Conservation (phyloP, 352 stramenopile species). For the Globisporangium okanoganense region DNA sequence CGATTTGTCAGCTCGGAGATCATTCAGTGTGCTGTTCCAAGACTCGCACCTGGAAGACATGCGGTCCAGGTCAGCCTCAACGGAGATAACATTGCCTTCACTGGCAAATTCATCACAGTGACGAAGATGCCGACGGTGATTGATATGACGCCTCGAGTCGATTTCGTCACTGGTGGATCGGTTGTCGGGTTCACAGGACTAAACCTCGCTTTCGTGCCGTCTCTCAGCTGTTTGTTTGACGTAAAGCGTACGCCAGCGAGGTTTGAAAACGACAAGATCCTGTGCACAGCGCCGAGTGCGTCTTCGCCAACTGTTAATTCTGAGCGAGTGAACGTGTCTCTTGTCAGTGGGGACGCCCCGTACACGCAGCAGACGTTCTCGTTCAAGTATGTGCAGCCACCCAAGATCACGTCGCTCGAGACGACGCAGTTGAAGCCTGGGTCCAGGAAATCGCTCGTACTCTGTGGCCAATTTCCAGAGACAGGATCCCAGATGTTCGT, state of each 20-base stretch:
- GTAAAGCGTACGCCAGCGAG: conserved; percentile 13
- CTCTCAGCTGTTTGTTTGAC: conserved; percentile 37
- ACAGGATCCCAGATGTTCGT: not conserved
- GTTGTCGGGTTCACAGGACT: conserved; percentile 26
- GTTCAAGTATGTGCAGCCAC: conserved; percentile 25
- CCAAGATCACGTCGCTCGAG: conserved; percentile 23
- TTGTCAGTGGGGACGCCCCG: conserved; percentile 10
- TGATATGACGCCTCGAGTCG: conserved; percentile 25
- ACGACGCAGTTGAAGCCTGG: conserved; percentile 7
- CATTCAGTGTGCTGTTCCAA: conserved; percentile 27
- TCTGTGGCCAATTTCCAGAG: conserved; percentile 7
- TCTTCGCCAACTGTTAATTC: not conserved
- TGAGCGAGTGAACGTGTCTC: conserved; percentile 25
- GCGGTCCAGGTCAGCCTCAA: conserved; percentile 32
- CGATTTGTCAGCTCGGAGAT: conserved; percentile 15
- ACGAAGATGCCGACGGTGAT: conserved; percentile 21
- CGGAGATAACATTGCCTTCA: conserved; percentile 15
- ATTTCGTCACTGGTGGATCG: conserved; percentile 28
- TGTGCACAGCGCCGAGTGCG: conserved; percentile 22
- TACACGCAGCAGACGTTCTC: conserved; percentile 29
- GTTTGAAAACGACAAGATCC: conserved; percentile 21
- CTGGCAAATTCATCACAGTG: conserved; percentile 20
- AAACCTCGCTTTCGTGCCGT: conserved; percentile 26
- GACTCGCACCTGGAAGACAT: conserved; percentile 18
- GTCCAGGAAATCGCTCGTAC: conserved; percentile 7